Evolutionary conservation across 768 basidiomycete species (phyloP).

Genomic region (Leccinum boreale): DNA sequence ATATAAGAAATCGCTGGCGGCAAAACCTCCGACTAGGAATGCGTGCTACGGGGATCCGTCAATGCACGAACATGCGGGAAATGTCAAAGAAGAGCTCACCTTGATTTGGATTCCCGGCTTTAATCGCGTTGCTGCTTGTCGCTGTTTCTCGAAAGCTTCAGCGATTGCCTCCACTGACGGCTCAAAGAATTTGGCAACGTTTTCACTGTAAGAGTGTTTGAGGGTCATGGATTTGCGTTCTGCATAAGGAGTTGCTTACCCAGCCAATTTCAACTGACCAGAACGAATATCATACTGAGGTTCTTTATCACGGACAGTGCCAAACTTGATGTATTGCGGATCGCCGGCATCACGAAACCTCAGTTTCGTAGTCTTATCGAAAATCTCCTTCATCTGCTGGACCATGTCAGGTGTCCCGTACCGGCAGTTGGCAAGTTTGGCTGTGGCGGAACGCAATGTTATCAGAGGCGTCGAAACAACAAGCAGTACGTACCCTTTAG

Average conservation of each 20-base stretch:
- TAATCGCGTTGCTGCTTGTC: constrained; percentile 13
- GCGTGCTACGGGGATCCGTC: constrained; percentile 24
- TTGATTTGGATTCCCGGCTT: constrained; percentile 24
- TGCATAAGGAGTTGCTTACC: constrained; percentile 22
- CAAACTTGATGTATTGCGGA: constrained; percentile 39
- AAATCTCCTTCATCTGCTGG: constrained; percentile 29
- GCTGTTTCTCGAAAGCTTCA: constrained; percentile 33
- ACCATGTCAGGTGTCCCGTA: constrained; percentile 30
- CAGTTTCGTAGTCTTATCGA: constrained; percentile 36
- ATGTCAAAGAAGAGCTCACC: background rate
- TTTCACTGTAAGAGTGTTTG: constrained; percentile 19
- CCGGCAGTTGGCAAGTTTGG: constrained; percentile 26
- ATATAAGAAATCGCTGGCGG: background rate
- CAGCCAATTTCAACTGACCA: constrained; percentile 36
- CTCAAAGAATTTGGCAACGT: constrained; percentile 40
- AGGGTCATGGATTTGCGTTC: background rate
- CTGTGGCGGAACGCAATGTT: constrained; percentile 10
- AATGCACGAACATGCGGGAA: background rate
- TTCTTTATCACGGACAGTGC: constrained; percentile 34
- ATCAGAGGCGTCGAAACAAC: background rate
- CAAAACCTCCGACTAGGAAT: background rate
- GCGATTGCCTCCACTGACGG: constrained; percentile 37
- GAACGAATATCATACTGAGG: constrained; percentile 30
- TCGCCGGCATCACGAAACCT: constrained; percentile 36
- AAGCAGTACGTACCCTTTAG: constrained; percentile 22